These are phyloP conservation scores for Claviceps sp. DNA, from an alignment of 2,329 filamentous ascomycete genomes.

Conservation along the genomic window DNA sequence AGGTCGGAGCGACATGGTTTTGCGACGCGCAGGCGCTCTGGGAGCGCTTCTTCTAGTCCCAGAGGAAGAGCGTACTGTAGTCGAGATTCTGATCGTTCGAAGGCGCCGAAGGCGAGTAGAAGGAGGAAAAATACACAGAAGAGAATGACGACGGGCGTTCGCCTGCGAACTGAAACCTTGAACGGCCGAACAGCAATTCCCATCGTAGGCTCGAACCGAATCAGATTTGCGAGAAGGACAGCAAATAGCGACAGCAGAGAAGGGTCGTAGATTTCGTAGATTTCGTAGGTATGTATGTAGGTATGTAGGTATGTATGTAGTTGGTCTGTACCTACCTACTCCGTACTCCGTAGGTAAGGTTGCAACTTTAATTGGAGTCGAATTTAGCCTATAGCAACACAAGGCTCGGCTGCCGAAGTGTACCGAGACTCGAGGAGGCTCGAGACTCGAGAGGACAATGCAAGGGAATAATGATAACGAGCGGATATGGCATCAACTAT, in stretches of 20 bases:
- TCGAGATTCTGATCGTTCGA: constrained; percentile 5
- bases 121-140: background rate
- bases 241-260: background rate
- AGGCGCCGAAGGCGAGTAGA: constrained; percentile 3
- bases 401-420: background rate
- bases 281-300: background rate
- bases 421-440: background rate
- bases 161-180: constrained; percentile 3
- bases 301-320: too few relatives aligned
- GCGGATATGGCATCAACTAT: background rate
- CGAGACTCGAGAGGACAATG: background rate
- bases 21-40: constrained; percentile 7
- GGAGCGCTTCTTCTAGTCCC: constrained; percentile 10
- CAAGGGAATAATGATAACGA: background rate
- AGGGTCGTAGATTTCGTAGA: background rate
- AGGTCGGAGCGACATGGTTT: constrained; percentile 14
- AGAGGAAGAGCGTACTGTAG: constrained; percentile 10
- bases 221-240: background rate
- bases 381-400: background rate
- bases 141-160: constrained; percentile 1
- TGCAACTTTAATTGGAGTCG: background rate
- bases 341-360: too few relatives aligned
- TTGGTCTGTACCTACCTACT: too few relatives aligned
- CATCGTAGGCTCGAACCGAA: background rate
- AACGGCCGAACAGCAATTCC: constrained; percentile 5